Base-by-base conservation (phyloP, 139 green algal genomes). In the Asterochloris erici region DNA sequence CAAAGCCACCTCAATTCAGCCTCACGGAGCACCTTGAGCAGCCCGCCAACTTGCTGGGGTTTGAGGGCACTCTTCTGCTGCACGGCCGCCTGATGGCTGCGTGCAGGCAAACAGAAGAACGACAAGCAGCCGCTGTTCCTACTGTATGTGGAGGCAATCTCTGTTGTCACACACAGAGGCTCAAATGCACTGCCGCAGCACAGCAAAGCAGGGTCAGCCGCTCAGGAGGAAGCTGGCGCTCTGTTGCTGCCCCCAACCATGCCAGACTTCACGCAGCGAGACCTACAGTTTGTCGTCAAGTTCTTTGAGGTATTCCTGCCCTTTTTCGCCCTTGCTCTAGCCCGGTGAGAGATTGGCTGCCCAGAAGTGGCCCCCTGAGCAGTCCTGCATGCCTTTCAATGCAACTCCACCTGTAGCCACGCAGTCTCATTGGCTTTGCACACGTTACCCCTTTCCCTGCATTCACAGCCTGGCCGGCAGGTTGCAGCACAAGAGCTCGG, bases 91-190 rank as follows among this genome's bases (percentile, higher is more conserved):
- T 16, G 28, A 10, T 28, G 24, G 28, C 23, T 77, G 24, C 29
- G 71, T 77, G 71, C 71, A 77, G 91, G 90, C 64, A 85, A 87
- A 38, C 89, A 89, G 38, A 63, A 90, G 63, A 91, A 87, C 61
- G 85, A 85, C 28, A 80, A 90, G 84, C 86, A 93, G 68, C 85
- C 84, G 71, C 82, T 98, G 27, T 97, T 98, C 86, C 82, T 97
- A 38, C 90, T 98, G 27, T 98, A 97, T 83, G n/a, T 98, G 73
- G 91, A 98, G 14, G 96, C 94, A 0, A 63, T 98, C 14, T 98
- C 96, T 0, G 82, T 98, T 0, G 75, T 86, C 66, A 85, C 85
- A 47, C 71, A 80, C 60, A 24, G 76, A 10, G 60, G 38, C 54
- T 61, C 76, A 23, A 80, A 70, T 12, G 38, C 38, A 10, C 38